phyloP scores from a whole-genome alignment of 164 flowering plant species.

The Houttuynia cordata region DNA sequence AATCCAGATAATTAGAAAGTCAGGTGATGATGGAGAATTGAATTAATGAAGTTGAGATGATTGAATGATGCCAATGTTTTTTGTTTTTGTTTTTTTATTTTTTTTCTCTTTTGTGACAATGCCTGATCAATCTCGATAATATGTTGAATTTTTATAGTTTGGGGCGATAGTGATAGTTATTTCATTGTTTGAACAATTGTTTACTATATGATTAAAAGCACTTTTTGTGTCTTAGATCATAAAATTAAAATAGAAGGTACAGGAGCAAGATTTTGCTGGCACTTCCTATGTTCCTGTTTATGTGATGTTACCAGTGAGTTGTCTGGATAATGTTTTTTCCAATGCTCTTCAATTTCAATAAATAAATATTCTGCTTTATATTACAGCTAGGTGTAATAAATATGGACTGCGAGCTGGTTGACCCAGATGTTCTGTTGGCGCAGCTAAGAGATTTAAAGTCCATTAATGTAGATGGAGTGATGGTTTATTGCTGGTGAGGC shows the following conservation, averaged over 20 bases:
- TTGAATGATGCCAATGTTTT: too few species aligned
- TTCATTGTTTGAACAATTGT: too few species aligned
- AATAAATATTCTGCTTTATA: background rate
- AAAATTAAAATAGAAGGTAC: conserved; percentile 30
- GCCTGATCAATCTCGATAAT: too few species aligned
- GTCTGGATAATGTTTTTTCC: background rate
- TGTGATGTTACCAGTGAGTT: conserved; percentile 91
- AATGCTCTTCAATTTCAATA: background rate
- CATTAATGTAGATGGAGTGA: conserved; percentile 72
- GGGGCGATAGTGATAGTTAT: too few species aligned
- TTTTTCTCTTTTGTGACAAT: too few species aligned
- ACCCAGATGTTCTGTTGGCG: conserved; percentile 66
- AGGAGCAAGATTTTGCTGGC: conserved; percentile 79
- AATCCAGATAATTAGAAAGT: too few species aligned
- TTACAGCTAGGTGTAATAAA: conserved; percentile 75
- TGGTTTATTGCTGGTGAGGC: conserved; percentile 99
- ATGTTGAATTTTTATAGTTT: too few species aligned
- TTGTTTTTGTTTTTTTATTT: too few species aligned
- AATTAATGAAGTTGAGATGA: too few species aligned
- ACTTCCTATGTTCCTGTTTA: conserved; percentile 82
- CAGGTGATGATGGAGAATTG: too few species aligned
- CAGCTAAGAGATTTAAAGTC: conserved; percentile 74
- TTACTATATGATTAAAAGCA: background rate
- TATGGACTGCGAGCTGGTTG: conserved; percentile 76
- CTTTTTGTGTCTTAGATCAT: conserved; percentile 20